Base-by-base conservation (phyloP, 1,139 yeast species). In the Kodamaea suecica region DNA sequence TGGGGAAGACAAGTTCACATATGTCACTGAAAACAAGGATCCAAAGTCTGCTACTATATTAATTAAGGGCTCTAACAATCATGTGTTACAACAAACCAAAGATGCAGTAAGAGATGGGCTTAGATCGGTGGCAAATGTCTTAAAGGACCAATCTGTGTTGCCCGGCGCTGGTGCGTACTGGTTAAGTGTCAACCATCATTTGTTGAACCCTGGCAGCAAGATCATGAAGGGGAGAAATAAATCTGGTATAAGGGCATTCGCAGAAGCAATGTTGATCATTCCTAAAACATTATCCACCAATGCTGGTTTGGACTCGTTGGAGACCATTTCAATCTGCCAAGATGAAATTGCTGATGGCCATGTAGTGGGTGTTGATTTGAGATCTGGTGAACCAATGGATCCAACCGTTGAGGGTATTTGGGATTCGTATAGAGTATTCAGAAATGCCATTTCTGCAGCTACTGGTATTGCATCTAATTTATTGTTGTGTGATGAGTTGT, bases 141-240 rank as follows among this genome's bases (percentile, higher is more conserved):
- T 94, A 36, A 84, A 80, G 54, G 99, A 94, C 61, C 76, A 79
- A 49, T 67, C 84, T 31, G 81, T 94, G 32, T 80, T 94, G 34
- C 97, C 98, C 5, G 99, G 99, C 41, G 98, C 95, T 2, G 99
- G 99, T 39, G 92, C 98, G 3, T 94, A 83, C 63, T 94, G 83
- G 68, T 71, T 94, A 55, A 80, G 95, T 35, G 85, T 92, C 41
- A 74, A 87, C 38, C 74, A 80, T 50, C 76, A 86, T 54, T 70
- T 94, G 44, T 61, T 70, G 37, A 63, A 65, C 40, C 68, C 73
- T 38, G 74, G 70, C 25, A 63, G 76, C 40, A 64, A 72, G 34
- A 83, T 87, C 43, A 82, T 86, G 43, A 85, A 84, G 58, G 98
- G 98, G 38, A 84, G 86, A 60, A 76, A 80, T 43, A 85, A 90